Evolutionary conservation across 140 eudicot genomes (phyloP).

Genomic region (Flaveria floridana): DNA sequence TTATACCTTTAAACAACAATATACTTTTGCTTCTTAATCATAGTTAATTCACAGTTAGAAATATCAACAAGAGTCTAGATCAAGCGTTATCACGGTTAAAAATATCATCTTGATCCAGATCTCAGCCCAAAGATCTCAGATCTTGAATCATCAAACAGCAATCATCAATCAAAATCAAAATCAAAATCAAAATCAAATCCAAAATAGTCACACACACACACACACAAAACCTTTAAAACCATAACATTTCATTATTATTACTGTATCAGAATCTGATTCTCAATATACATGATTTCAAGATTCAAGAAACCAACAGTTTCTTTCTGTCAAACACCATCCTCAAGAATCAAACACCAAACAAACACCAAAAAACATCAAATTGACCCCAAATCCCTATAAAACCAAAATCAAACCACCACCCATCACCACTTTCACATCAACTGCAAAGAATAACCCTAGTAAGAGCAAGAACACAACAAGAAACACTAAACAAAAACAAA

Average conservation of each 20-base stretch:
- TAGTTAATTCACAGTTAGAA: no score
- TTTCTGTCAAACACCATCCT: slow-evolving; percentile 7
- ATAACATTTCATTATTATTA: slow-evolving; percentile 21
- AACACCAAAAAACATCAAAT: not conserved
- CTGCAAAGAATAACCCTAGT: slow-evolving; percentile 68
- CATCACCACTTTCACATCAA: slow-evolving; percentile 19
- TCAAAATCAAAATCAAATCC: not conserved
- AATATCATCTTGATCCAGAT: slow-evolving; percentile 6
- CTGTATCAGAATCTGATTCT: slow-evolving; percentile 17
- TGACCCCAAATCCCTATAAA: not conserved
- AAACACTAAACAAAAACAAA: slow-evolving; percentile 59
- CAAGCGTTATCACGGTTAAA: slow-evolving; percentile 34
- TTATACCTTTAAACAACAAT: not conserved
- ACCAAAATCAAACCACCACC: not conserved
- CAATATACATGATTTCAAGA: slow-evolving; percentile 24
- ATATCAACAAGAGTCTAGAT: slow-evolving; percentile 54
- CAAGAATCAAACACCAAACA: slow-evolving; percentile 4
- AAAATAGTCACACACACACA: not conserved
- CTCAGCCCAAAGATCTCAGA: not conserved
- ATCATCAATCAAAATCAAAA: not conserved
- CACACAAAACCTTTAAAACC: not conserved
- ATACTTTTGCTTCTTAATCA: not conserved
- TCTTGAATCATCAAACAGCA: not conserved
- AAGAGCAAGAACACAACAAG: slow-evolving; percentile 70
- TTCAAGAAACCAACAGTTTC: slow-evolving; percentile 46